These are phyloP conservation scores for Rhizomucor miehei DNA, from an alignment of 371 early-diverging fungal species.

Conservation along the genomic window DNA sequence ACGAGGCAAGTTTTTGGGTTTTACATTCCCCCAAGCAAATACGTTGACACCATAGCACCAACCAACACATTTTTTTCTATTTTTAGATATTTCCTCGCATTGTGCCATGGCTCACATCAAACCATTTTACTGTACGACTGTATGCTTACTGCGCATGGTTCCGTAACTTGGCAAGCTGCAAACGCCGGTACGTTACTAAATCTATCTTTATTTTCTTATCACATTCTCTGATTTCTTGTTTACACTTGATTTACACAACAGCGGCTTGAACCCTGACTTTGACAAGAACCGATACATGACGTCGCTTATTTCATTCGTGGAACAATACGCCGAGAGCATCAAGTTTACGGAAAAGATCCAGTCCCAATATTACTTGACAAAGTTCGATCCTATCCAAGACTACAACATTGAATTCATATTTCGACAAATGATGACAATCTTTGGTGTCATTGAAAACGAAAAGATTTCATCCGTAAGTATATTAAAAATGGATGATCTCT, in stretches of 20 bases:
- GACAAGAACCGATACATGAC: constrained; percentile 27
- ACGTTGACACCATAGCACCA: background rate
- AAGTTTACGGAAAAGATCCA: constrained; percentile 47
- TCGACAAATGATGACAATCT: constrained; percentile 40
- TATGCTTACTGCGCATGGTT: constrained; percentile 37
- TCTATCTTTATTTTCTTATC: too few species aligned
- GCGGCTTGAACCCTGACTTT: constrained; percentile 15
- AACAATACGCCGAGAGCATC: constrained; percentile 43
- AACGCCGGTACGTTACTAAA: constrained; percentile 9
- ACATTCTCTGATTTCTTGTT: too few species aligned
- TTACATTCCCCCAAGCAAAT: too few species aligned
- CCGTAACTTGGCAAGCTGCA: constrained; percentile 29
- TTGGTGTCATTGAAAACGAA: constrained; percentile 55
- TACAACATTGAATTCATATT: constrained; percentile 62
- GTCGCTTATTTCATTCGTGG: constrained; percentile 26
- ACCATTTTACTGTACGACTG: constrained; percentile 41
- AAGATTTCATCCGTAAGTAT: constrained; percentile 53
- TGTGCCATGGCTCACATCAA: constrained; percentile 41
- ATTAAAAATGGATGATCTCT: too few species aligned
- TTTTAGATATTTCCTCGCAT: constrained; percentile 29
- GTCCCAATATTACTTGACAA: constrained; percentile 42
- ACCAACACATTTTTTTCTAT: background rate
- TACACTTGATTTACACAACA: background rate
- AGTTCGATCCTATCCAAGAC: constrained; percentile 52
- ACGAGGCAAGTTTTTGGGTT: constrained; percentile 11